phyloP scores from a whole-genome alignment of 148 eudicot genomes.

The Spergularia bocconei region DNA sequence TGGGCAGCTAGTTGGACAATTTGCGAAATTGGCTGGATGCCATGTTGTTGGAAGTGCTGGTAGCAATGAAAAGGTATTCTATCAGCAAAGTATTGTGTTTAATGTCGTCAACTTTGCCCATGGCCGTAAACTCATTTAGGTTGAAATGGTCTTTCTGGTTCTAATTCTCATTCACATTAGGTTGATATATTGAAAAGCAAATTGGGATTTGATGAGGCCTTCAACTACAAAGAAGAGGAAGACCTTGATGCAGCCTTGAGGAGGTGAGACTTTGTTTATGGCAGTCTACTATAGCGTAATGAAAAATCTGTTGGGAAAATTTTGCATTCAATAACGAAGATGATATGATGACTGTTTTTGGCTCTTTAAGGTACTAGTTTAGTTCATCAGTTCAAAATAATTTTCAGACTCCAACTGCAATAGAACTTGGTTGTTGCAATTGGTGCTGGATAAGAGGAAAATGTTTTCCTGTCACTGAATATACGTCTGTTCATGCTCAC shows the following conservation, averaged over 20 bases:
- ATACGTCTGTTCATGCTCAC: no score
- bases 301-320: no score
- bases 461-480: no score
- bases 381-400: no score
- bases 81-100: background rate
- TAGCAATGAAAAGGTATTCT: slow-evolving; percentile 43
- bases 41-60: slow-evolving; percentile 63
- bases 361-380: no score
- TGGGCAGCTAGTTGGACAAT: slow-evolving; percentile 57
- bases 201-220: slow-evolving; percentile 50
- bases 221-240: slow-evolving; percentile 51
- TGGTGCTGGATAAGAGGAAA: no score
- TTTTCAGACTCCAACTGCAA: no score
- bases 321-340: no score
- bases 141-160: background rate
- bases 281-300: background rate
- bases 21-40: slow-evolving; percentile 47
- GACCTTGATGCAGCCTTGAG: slow-evolving; percentile 42
- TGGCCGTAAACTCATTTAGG: background rate
- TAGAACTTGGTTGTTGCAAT: no score
- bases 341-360: no score
- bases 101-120: background rate
- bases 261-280: slow-evolving; percentile 25
- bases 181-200: slow-evolving; percentile 44
- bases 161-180: slow-evolving; percentile 16